phyloP scores from a whole-genome alignment of 176 grass and related monocot species.

The Typha latifolia region DNA sequence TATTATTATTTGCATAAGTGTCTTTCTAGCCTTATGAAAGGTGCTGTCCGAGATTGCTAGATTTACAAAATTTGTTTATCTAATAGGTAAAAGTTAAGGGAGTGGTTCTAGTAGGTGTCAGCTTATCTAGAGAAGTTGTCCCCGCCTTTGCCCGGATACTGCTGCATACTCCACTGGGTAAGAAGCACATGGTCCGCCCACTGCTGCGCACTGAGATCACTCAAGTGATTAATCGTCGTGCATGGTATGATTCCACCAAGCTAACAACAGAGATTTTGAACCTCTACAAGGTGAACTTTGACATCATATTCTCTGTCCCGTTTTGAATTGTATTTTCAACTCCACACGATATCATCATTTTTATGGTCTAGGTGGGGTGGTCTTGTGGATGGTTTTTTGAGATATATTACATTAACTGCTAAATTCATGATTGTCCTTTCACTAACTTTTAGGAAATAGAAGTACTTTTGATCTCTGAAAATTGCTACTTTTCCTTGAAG shows the following conservation, averaged over 20 bases:
- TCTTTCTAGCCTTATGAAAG: too few relatives aligned
- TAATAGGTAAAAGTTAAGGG: conserved; percentile 81
- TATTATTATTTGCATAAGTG: not conserved
- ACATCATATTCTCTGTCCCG: not conserved
- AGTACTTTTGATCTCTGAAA: too few relatives aligned
- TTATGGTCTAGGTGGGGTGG: too few relatives aligned
- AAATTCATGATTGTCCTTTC: too few relatives aligned
- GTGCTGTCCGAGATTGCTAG: not conserved
- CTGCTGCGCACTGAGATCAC: conserved; percentile 91
- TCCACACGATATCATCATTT: too few relatives aligned
- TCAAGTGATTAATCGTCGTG: conserved; percentile 86
- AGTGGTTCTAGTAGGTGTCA: conserved; percentile 78
- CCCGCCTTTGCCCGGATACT: conserved; percentile 95
- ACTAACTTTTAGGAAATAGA: too few relatives aligned
- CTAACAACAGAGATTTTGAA: conserved; percentile 72
- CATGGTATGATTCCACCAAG: conserved; percentile 90
- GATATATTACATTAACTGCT: not conserved
- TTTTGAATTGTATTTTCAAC: not conserved
- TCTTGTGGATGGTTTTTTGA: too few relatives aligned
- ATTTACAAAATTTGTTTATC: conserved; percentile 4
- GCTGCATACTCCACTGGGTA: conserved; percentile 79
- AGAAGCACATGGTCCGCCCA: conserved; percentile 93
- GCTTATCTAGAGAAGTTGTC: conserved; percentile 90
- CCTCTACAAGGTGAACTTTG: conserved; percentile 72
- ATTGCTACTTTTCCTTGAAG: not conserved